phyloP scores from a whole-genome alignment of 495 filamentous ascomycete genomes.

The Usnea hakonensis region DNA sequence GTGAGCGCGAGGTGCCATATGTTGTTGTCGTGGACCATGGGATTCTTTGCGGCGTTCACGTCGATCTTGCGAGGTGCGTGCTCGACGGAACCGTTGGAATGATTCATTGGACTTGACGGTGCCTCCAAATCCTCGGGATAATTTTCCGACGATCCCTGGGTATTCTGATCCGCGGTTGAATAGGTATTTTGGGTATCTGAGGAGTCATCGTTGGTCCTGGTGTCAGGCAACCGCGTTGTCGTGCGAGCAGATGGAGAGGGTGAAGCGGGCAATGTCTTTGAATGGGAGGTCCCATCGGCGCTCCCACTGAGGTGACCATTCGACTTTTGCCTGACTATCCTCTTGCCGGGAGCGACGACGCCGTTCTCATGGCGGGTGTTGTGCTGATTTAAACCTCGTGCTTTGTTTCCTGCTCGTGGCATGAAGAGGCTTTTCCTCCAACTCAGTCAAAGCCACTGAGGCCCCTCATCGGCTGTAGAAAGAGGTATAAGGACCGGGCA shows the following conservation, averaged over 20 bases:
- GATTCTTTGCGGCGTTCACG: slow-evolving; percentile 59
- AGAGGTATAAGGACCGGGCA: not conserved
- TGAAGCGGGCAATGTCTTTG: slow-evolving; percentile 36
- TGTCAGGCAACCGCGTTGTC: slow-evolving; percentile 32
- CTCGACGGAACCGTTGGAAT: slow-evolving; percentile 31
- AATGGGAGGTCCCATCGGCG: slow-evolving; percentile 42
- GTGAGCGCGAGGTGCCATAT: slow-evolving; percentile 69
- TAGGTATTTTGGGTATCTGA: slow-evolving; percentile 4
- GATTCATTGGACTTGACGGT: slow-evolving; percentile 18
- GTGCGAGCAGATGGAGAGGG: slow-evolving; percentile 37
- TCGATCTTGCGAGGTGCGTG: slow-evolving; percentile 53
- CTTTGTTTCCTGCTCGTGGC: slow-evolving; percentile 50
- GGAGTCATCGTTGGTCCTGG: slow-evolving; percentile 12
- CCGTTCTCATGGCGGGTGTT: slow-evolving; percentile 86
- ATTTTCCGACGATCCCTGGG: slow-evolving; percentile 1
- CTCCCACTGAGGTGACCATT: slow-evolving; percentile 52
- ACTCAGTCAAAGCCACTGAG: slow-evolving; percentile 11
- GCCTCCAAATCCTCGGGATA: slow-evolving; percentile 9
- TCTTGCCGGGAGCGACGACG: slow-evolving; percentile 74
- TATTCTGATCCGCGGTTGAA: not conserved
- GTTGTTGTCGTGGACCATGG: slow-evolving; percentile 53
- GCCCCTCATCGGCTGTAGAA: slow-evolving; percentile 7
- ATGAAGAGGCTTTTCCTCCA: slow-evolving; percentile 22
- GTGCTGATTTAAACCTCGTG: slow-evolving; percentile 48
- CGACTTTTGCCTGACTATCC: slow-evolving; percentile 61